These are phyloP conservation scores for Ceratobasidium sp. DNA, from an alignment of 1,284 basidiomycete species.

Conservation along the genomic window DNA sequence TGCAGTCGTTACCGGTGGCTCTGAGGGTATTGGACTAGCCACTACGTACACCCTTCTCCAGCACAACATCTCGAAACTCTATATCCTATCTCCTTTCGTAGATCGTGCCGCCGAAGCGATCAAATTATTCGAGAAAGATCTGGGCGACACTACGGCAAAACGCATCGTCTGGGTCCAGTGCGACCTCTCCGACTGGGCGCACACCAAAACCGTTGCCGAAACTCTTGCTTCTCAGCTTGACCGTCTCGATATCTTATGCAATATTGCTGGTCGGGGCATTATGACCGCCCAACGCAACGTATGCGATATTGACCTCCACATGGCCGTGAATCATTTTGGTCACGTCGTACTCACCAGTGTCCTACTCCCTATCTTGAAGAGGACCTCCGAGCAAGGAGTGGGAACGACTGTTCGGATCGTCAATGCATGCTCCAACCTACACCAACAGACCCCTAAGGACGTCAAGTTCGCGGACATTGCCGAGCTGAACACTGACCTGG, in stretches of 20 bases:
- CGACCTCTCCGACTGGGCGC: conserved; percentile 20
- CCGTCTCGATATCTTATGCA: conserved; percentile 22
- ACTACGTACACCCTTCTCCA: conserved; percentile 15
- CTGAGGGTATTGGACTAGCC: conserved; percentile 30
- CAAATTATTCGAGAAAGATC: conserved; percentile 13
- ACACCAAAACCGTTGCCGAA: conserved; percentile 13
- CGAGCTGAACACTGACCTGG: conserved; percentile 33
- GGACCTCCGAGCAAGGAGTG: conserved; percentile 26
- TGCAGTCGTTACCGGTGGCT: conserved; percentile 37
- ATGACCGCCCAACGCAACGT: conserved; percentile 31
- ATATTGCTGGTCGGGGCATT: conserved; percentile 24
- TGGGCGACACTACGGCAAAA: not conserved
- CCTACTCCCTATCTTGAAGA: conserved; percentile 41
- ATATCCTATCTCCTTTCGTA: not conserved
- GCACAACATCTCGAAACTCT: conserved; percentile 10
- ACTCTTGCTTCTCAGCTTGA: conserved; percentile 6
- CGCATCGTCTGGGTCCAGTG: conserved; percentile 21
- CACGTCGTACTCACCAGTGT: conserved; percentile 41
- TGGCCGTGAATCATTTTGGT: conserved; percentile 41
- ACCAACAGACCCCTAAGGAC: conserved; percentile 21
- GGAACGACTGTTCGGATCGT: conserved; percentile 42
- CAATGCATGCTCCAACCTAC: conserved; percentile 25
- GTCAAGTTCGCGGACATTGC: conserved; percentile 10
- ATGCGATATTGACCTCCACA: conserved; percentile 29
- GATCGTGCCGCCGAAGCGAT: conserved; percentile 18